phyloP scores from a whole-genome alignment of 768 basidiomycete genomes.

The Paxillus involutus region DNA sequence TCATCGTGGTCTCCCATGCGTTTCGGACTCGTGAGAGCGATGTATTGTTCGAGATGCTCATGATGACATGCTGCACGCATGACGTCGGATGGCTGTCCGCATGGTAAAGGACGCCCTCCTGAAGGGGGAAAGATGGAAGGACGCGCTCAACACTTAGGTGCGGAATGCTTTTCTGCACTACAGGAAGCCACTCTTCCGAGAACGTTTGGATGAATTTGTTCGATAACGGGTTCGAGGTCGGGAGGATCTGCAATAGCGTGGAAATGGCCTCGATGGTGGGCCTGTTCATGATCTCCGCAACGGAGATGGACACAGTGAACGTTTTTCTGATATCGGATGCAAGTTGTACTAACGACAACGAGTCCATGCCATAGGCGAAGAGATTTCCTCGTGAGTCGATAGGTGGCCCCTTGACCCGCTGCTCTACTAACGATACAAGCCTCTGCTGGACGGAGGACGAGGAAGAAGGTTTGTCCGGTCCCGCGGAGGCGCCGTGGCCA shows the following conservation, averaged over 20 bases:
- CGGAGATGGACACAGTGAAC: conserved; percentile 19
- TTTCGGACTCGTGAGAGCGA: conserved; percentile 23
- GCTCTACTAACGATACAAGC: conserved; percentile 35
- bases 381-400: conserved; percentile 25
- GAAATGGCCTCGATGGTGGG: conserved; percentile 23
- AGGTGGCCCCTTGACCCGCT: conserved; percentile 14
- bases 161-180: conserved; percentile 5
- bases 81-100: conserved; percentile 37
- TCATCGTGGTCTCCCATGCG: conserved; percentile 36
- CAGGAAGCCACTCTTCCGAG: conserved; percentile 17
- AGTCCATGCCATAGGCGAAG: conserved; percentile 36
- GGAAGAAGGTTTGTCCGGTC: background rate
- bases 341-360: conserved; percentile 25
- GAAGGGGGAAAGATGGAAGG: conserved; percentile 46
- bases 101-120: conserved; percentile 46
- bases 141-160: conserved; percentile 12
- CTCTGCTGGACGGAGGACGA: conserved; percentile 34
- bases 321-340: conserved; percentile 20
- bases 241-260: conserved; percentile 9
- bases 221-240: background rate
- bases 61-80: conserved; percentile 46
- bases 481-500: background rate
- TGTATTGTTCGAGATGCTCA: conserved; percentile 24
- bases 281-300: conserved; percentile 30
- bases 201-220: conserved; percentile 8